phyloP scores from a whole-genome alignment of 768 basidiomycete genomes.

The Phanerochaete carnosa region DNA sequence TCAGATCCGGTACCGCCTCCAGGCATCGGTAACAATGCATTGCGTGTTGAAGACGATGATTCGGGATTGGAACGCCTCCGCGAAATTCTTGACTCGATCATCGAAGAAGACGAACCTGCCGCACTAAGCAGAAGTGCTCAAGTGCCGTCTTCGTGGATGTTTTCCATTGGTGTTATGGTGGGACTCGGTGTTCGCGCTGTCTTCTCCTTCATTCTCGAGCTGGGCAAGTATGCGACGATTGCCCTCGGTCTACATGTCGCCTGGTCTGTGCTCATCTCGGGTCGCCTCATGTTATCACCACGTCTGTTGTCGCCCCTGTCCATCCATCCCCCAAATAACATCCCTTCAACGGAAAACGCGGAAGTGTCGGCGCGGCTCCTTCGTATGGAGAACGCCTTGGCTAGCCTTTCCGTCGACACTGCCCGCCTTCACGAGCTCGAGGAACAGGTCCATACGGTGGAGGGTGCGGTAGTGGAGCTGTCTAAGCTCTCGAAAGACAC shows the following conservation, averaged over 20 bases:
- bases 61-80: conserved; percentile 41
- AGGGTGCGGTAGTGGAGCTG: conserved; percentile 68
- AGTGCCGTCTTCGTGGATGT: conserved; percentile 22
- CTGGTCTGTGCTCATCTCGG: conserved; percentile 38
- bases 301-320: conserved; percentile 26
- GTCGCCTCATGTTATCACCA: conserved; percentile 29
- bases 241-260: conserved; percentile 41
- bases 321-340: conserved; percentile 49
- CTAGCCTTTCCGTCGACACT: conserved; percentile 52
- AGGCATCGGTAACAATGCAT: conserved; percentile 29
- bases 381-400: conserved; percentile 60
- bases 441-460: conserved; percentile 56
- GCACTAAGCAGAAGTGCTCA: conserved; percentile 29
- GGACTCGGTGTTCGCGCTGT: conserved; percentile 40
- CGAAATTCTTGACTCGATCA: conserved; percentile 47
- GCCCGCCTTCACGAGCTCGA: conserved; percentile 59
- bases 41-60: conserved; percentile 37
- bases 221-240: conserved; percentile 42
- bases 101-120: conserved; percentile 57
- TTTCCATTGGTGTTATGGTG: conserved; percentile 46
- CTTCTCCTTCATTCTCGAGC: conserved; percentile 19
- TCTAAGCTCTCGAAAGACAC: conserved; percentile 71
- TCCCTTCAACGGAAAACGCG: conserved; percentile 58
- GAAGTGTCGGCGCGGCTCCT: conserved; percentile 63
- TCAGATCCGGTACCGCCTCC: conserved; percentile 38